Base-by-base conservation (phyloP, 225 moss, liverwort and hornwort species). In the Asterella californica region DNA sequence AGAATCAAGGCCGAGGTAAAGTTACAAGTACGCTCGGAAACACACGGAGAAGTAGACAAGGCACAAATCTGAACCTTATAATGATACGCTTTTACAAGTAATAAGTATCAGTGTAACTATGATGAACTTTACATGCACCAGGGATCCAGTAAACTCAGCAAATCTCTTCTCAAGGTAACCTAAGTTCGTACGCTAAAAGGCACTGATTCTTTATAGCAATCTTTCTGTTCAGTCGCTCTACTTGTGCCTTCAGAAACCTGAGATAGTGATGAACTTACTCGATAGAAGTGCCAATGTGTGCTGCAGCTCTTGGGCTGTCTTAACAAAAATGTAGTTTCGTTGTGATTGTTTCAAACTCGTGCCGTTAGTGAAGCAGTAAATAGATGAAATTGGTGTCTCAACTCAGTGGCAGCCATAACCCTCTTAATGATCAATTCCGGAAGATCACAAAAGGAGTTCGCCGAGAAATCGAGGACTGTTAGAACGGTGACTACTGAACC, bases 401-500 rank as follows among this genome's bases (percentile, higher is more conserved):
- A 76, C 60, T 50, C 66, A 8, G 47, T 77, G 37, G 77, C 77
- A 0, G 77, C 77, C 77, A 77, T 77, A 32, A 77, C 63, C 77
- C 77, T 64, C 77, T 48, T 77, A 18, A 77, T 77, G 30, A 62
- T 48, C 63, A 77, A 48, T 34, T 77, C 63, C 21, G 60, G 79
- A 9, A 85, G 82, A 72, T 82, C 85, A 42, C 79, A 79, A 27
- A 79, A 85, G 9, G 72, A 71, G 49, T 79, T 79, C 8, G 85
- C 82, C 48, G 82, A 82, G 72, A 85, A 82, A 71, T 85, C 82
- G 54, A 85, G 79, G 34, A 85, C 79, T 15, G 85, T 85, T 21
- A 85, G 82, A 11, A 74, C 79, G 0, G 85, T 85, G 52, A 82
- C 49, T 49, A 47, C 70, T 32, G 79, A 75, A 47, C 77, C 77